Percentiles rank a stretch among this genome's conserved stretches.
Evolutionary conservation across 768 basidiomycete species (phyloP).

Genomic region (Tephrocybe sp.): DNA sequence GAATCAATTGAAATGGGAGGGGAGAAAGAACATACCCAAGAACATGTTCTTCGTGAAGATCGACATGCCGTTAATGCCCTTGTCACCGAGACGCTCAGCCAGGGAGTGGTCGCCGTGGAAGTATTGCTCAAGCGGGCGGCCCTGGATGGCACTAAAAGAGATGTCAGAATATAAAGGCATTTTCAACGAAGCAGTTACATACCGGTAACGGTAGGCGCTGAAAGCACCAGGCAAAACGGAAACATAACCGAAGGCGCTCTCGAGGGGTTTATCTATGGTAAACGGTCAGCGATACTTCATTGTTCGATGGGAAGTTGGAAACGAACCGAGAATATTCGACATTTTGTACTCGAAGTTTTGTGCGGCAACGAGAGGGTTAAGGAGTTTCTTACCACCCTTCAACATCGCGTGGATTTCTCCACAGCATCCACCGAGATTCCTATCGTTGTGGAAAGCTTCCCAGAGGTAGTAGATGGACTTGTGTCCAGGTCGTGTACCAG

Average conservation of each 20-base stretch:
- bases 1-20: neutral
- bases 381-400: slow-evolving; percentile 86
- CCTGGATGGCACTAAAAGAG: slow-evolving; percentile 75
- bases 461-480: slow-evolving; percentile 95
- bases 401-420: slow-evolving; percentile 97
- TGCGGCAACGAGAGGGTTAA: slow-evolving; percentile 91
- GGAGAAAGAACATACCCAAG: slow-evolving; percentile 39
- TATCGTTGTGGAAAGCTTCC: slow-evolving; percentile 86
- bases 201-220: slow-evolving; percentile 80
- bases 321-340: slow-evolving; percentile 88
- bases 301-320: neutral
- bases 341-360: slow-evolving; percentile 99
- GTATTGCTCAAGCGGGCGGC: slow-evolving; percentile 83
- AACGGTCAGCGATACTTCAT: neutral
- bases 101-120: slow-evolving; percentile 88
- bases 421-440: slow-evolving; percentile 82
- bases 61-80: slow-evolving; percentile 95
- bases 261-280: slow-evolving; percentile 81
- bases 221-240: slow-evolving; percentile 96
- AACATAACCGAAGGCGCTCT: slow-evolving; percentile 94
- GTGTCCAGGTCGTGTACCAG: slow-evolving; percentile 94
- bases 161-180: neutral
- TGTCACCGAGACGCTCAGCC: slow-evolving; percentile 86
- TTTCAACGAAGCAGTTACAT: neutral
- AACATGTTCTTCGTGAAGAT: slow-evolving; percentile 93